These are phyloP conservation scores for Acaromyces ingoldii DNA, from an alignment of 1,284 basidiomycete species.

Conservation along the genomic window DNA sequence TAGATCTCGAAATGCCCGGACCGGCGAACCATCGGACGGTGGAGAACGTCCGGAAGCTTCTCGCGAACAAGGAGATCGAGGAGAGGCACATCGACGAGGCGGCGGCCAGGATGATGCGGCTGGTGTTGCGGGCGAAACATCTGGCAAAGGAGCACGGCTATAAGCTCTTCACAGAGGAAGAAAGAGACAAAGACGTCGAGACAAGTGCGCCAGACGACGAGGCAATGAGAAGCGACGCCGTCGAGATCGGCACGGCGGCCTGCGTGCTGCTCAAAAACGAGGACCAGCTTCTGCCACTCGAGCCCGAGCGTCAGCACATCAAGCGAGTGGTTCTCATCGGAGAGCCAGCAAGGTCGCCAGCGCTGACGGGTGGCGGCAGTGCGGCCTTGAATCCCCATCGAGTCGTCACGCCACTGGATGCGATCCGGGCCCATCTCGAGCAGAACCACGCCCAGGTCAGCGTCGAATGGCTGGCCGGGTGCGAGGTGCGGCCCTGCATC, in stretches of 20 bases:
- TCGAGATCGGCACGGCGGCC: background rate
- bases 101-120: background rate
- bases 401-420: background rate
- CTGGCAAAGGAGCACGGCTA: background rate
- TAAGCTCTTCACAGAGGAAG: background rate
- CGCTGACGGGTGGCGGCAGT: background rate
- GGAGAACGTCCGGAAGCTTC: too few species aligned
- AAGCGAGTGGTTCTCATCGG: background rate
- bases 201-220: background rate
- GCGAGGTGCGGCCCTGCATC: background rate
- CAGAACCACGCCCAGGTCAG: too few species aligned
- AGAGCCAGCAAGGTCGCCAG: background rate
- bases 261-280: background rate
- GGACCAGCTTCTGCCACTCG: background rate
- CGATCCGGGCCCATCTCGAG: background rate
- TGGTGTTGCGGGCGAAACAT: background rate
- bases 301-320: background rate
- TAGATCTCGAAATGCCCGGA: conserved; percentile 9
- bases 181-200: background rate
- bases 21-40: too few species aligned
- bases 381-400: background rate
- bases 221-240: background rate
- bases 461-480: background rate
- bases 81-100: background rate
- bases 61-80: background rate